Conservation (phyloP, 2,329 filamentous ascomycete species). For the Aspergillus arachidicola region DNA sequence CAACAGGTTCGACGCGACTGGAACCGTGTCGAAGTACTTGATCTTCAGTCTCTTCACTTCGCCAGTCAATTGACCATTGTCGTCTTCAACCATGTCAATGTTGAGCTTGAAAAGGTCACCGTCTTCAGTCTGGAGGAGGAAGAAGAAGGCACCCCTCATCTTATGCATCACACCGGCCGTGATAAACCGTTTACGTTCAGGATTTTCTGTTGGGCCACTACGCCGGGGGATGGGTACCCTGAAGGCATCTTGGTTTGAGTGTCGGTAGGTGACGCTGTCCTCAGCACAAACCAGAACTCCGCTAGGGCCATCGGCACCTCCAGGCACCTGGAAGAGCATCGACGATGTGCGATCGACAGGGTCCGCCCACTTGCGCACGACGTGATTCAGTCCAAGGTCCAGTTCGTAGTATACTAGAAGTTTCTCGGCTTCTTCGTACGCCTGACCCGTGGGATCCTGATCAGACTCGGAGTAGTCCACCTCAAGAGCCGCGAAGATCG, state of each 20-base stretch:
- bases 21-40: conserved; percentile 97
- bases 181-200: conserved; percentile 83
- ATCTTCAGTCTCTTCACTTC: conserved; percentile 84
- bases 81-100: conserved; percentile 83
- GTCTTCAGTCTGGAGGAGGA: conserved; percentile 92
- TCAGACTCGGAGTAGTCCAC: conserved; percentile 91
- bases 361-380: conserved; percentile 95
- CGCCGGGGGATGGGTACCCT: conserved; percentile 86
- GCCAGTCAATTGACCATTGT: conserved; percentile 73
- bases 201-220: conserved; percentile 86
- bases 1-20: conserved; percentile 81
- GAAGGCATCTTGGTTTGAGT: conserved; percentile 89
- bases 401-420: conserved; percentile 96
- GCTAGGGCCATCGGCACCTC: conserved; percentile 89
- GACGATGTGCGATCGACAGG: conserved; percentile 87
- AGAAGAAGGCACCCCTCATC: conserved; percentile 95
- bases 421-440: conserved; percentile 80
- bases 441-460: conserved; percentile 83
- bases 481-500: conserved; percentile 92
- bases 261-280: conserved; percentile 94
- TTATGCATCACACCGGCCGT: conserved; percentile 96
- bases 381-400: conserved; percentile 93
- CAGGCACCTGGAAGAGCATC: conserved; percentile 91
- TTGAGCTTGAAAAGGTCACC: conserved; percentile 98
- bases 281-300: conserved; percentile 94